These are phyloP conservation scores for Xylaria sp. DNA, from an alignment of 2,329 filamentous ascomycete species.

Conservation along the genomic window DNA sequence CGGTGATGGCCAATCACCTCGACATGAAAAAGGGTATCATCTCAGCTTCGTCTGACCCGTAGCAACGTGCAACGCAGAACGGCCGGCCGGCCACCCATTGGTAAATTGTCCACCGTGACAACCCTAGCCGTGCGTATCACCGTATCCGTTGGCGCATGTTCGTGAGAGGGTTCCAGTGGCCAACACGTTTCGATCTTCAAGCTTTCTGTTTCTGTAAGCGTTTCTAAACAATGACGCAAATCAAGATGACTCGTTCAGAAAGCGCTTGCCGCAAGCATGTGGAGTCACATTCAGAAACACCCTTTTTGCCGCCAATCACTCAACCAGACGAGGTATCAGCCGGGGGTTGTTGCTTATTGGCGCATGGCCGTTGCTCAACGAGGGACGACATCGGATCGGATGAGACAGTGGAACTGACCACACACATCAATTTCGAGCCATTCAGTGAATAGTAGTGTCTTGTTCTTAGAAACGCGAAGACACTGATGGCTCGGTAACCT, in stretches of 20 bases:
- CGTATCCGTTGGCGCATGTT: conserved; percentile 20
- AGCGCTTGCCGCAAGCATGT: conserved; percentile 47
- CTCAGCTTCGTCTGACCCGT: conserved; percentile 17
- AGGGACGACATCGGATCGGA: conserved; percentile 38
- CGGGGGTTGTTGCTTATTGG: conserved; percentile 44
- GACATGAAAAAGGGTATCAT: conserved; percentile 15
- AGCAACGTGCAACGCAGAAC: conserved; percentile 25
- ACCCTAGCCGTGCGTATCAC: conserved; percentile 24
- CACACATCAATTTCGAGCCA: conserved; percentile 39
- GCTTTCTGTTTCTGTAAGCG: conserved; percentile 37
- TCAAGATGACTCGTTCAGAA: conserved; percentile 41
- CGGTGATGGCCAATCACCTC: conserved; percentile 16
- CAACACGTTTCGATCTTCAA: conserved; percentile 20
- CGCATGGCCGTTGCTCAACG: conserved; percentile 30
- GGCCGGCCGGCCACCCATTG: conserved; percentile 18
- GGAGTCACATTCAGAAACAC: conserved; percentile 37
- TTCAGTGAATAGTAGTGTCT: conserved; percentile 11
- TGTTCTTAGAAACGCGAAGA: conserved; percentile 40
- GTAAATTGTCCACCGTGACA: conserved; percentile 24
- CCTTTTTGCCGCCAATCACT: conserved; percentile 45
- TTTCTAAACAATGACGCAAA: conserved; percentile 39
- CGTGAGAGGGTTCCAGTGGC: conserved; percentile 14
- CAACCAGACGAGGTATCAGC: conserved; percentile 43
- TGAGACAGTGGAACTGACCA: conserved; percentile 41
- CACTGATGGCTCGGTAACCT: conserved; percentile 18